These are phyloP conservation scores for Rehmannia glutinosa DNA, from an alignment of 257 asterid species.

Conservation along the genomic window DNA sequence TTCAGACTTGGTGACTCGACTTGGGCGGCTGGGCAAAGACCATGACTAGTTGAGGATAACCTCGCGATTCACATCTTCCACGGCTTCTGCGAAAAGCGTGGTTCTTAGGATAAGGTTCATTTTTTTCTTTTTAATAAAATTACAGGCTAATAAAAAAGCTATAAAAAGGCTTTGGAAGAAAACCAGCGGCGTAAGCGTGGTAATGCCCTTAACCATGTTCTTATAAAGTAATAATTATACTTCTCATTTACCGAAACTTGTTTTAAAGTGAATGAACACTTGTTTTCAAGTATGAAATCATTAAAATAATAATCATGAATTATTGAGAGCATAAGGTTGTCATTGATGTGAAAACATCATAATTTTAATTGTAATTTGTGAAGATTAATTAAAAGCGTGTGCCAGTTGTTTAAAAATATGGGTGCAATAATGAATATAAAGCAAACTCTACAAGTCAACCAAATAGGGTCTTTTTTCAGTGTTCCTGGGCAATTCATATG, in stretches of 20 bases:
- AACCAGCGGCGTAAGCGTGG: not conserved
- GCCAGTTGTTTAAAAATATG: constrained; percentile 22
- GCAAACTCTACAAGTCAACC: not conserved
- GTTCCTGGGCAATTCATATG: too few relatives aligned
- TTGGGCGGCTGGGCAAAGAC: too few relatives aligned
- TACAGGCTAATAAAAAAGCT: not conserved
- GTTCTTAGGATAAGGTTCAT: too few relatives aligned
- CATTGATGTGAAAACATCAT: not conserved
- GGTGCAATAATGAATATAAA: not conserved
- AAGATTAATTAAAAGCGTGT: constrained; percentile 15
- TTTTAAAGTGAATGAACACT: constrained; percentile 6
- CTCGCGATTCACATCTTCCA: too few relatives aligned
- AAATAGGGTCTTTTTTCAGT: too few relatives aligned
- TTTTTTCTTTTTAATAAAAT: too few relatives aligned
- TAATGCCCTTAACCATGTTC: not conserved
- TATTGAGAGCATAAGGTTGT: not conserved
- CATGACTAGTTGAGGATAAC: too few relatives aligned
- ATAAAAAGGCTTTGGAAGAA: not conserved
- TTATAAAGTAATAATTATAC: not conserved
- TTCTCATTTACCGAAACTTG: not conserved
- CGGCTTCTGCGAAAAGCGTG: too few relatives aligned
- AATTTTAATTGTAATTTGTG: not conserved
- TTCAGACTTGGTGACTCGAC: too few relatives aligned
- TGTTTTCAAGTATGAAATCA: not conserved
- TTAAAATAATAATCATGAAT: not conserved